Percentiles rank a stretch among this genome's conserved stretches.
Evolutionary conservation across 1,284 basidiomycete species (phyloP).

Genomic region (Rhizoctonia solani): DNA sequence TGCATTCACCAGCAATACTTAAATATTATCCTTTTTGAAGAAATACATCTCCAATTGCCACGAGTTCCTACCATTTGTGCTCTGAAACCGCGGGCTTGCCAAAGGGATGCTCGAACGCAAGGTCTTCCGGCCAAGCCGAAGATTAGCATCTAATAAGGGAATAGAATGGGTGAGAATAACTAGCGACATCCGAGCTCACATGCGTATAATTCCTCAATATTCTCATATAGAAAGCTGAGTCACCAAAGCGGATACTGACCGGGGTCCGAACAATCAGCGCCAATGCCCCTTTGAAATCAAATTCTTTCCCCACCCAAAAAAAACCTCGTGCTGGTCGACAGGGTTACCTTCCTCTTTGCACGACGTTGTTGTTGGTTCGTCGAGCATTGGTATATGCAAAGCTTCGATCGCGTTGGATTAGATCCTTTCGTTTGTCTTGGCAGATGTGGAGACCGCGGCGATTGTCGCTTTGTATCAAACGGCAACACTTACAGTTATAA

Average conservation of each 20-base stretch:
- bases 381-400: not conserved
- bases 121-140: no score
- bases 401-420: not conserved
- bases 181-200: no score
- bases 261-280: slow-evolving; percentile 23
- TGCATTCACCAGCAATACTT: no score
- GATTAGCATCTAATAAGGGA: no score
- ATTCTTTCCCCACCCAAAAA: no score
- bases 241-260: not conserved
- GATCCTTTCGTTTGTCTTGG: not conserved
- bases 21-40: no score
- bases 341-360: slow-evolving; percentile 9
- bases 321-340: slow-evolving; percentile 12
- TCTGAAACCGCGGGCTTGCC: no score
- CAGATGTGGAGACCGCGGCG: not conserved
- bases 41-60: no score
- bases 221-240: no score
- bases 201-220: not conserved
- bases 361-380: slow-evolving; percentile 5
- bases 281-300: not conserved
- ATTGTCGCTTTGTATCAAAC: not conserved
- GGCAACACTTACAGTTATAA: not conserved
- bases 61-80: no score
- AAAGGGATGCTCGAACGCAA: no score
- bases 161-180: no score